Evolutionary conservation across 352 stramenopile genomes (phyloP), one percentile per base, ranked within the genome.

Genomic region (Poterioochromonas sp.): DNA sequence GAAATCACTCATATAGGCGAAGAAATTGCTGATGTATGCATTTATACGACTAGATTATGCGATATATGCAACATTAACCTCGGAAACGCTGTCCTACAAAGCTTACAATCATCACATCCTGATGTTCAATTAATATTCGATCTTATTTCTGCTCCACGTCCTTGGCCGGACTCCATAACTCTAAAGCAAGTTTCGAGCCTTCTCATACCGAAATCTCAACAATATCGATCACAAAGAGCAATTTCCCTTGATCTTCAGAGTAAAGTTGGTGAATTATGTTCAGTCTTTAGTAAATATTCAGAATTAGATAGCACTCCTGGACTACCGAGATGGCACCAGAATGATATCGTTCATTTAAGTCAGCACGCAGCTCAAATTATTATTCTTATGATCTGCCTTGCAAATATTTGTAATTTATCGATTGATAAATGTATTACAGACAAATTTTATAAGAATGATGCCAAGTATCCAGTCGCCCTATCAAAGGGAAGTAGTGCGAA

Each of bases 11-110:
- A 74, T 54, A 32, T 74, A 11, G 65, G 65, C 1, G 65, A 74
- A 74, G 65, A 74, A 35, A 74, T 74, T 44, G 37, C 65, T 20
- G 65, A 74, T 74, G 65, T 74, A 11, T 74, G 51, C 40, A 74
- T 74, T 37, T 74, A 74, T 39, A 39, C 65, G 29, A 74, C 41
- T 35, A 3, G 65, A 58, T 35, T 74, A 0, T 58, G 5, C 29
- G 40, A 74, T 58, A 3, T 74, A 3, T 58, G 39, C 40, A 15
- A 35, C 40, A 54, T 74, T 54, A 37, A 74, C 29, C 22, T 74
- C 1, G 35, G 15, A 8, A 58, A 29, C 11, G 65, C 65, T 8
- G n/a, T 74, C 3, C 3, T 39, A 1, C 11, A 44, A 32, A 0
- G 22, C 1, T 32, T 69, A 43, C 2, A 71, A 5, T 26, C 5